Conservation (phyloP, 176 grass and related monocot species). For the Oryza meridionalis region DNA sequence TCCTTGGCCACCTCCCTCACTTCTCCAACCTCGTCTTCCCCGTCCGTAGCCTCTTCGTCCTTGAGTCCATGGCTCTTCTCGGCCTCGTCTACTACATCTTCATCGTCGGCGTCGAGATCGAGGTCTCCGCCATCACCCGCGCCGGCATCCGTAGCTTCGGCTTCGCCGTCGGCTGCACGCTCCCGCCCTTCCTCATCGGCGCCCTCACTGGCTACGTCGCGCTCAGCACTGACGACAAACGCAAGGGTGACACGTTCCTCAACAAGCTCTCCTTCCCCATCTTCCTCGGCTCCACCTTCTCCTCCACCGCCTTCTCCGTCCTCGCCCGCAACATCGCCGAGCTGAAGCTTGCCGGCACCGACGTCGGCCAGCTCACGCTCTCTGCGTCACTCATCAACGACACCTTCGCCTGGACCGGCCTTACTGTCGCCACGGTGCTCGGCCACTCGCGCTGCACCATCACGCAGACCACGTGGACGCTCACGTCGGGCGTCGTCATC, state of each 20-base stretch:
- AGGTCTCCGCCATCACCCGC: conserved; percentile 41
- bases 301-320: conserved; percentile 71
- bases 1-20: conserved; percentile 49
- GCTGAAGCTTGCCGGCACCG: conserved; percentile 35
- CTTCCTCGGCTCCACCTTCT: conserved; percentile 64
- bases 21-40: conserved; percentile 58
- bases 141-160: conserved; percentile 46
- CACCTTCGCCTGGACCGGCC: conserved; percentile 52
- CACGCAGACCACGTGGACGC: conserved; percentile 33
- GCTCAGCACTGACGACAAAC: not conserved
- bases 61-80: conserved; percentile 70
- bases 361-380: conserved; percentile 68
- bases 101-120: conserved; percentile 69
- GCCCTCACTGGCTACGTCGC: conserved; percentile 36
- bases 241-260: not conserved
- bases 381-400: conserved; percentile 66
- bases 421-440: conserved; percentile 55
- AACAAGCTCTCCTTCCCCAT: conserved; percentile 52
- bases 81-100: conserved; percentile 81
- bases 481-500: conserved; percentile 21
- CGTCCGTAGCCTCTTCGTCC: conserved; percentile 53
- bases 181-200: conserved; percentile 63
- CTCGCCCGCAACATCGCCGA: conserved; percentile 56
- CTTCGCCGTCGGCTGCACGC: conserved; percentile 51
- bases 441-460: conserved; percentile 7